Conservation (phyloP, 164 flowering plant species). For the Macadamia tetraphylla region DNA sequence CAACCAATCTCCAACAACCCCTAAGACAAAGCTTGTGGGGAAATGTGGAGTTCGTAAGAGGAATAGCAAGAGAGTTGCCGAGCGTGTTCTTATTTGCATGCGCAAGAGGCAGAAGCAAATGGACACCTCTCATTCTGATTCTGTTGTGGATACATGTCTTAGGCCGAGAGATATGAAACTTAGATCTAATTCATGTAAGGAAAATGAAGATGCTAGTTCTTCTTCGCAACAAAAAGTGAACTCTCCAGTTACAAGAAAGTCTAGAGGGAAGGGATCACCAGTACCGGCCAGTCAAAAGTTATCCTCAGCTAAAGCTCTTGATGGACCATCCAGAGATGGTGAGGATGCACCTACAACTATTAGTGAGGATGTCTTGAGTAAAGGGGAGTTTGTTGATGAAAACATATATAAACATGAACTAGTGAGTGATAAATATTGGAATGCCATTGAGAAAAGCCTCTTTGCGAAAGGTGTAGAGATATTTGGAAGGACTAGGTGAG, state of each 20-base stretch:
- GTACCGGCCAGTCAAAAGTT: slow-evolving; percentile 20
- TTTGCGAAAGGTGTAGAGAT: slow-evolving; percentile 87
- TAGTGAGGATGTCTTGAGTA: slow-evolving; percentile 38
- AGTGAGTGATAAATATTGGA: slow-evolving; percentile 60
- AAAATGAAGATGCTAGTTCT: slow-evolving; percentile 56
- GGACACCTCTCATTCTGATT: slow-evolving; percentile 61
- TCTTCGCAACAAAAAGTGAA: slow-evolving; percentile 49
- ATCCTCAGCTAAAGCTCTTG: slow-evolving; percentile 22
- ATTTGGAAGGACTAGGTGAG: slow-evolving; percentile 91
- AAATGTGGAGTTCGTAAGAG: slow-evolving; percentile 48
- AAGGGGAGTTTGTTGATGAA: slow-evolving; percentile 69
- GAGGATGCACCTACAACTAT: slow-evolving; percentile 24
- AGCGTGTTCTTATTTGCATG: slow-evolving; percentile 52
- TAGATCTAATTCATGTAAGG: slow-evolving; percentile 49
- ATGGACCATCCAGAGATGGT: slow-evolving; percentile 30
- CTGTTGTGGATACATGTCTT: slow-evolving; percentile 44
- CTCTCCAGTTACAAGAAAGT: slow-evolving; percentile 42
- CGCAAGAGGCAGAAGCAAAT: slow-evolving; percentile 73
- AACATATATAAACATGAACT: slow-evolving; percentile 44
- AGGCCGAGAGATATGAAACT: slow-evolving; percentile 48
- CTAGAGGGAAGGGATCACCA: slow-evolving; percentile 39
- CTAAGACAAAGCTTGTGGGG: slow-evolving; percentile 37
- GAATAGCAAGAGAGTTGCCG: slow-evolving; percentile 77
- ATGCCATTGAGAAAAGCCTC: slow-evolving; percentile 71
- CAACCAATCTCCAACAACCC: slow-evolving; percentile 32